phyloP scores from a whole-genome alignment of 2,329 filamentous ascomycete genomes.

The Aureobasidium melanogenum region DNA sequence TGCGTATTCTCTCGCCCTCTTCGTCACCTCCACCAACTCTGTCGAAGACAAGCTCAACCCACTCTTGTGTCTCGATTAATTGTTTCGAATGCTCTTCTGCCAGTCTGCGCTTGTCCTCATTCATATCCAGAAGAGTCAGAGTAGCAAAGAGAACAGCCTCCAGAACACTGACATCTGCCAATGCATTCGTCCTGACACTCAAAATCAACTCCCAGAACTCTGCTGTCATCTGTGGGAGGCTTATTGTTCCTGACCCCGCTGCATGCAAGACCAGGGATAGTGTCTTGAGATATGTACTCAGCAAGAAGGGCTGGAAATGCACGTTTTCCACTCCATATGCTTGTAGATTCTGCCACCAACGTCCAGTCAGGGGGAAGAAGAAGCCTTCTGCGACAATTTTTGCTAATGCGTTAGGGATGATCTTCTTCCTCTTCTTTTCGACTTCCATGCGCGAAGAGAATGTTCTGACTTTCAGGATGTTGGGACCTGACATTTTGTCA shows the following conservation, averaged over 20 bases:
- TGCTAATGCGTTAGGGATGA: conserved; percentile 69
- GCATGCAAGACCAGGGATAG: conserved; percentile 75
- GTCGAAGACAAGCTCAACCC: conserved; percentile 71
- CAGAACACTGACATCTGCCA: conserved; percentile 48
- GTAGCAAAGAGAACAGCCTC: conserved; percentile 71
- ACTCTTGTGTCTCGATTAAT: conserved; percentile 78
- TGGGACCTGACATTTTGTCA: conserved; percentile 68
- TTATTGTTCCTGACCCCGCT: conserved; percentile 67
- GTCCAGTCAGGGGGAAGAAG: conserved; percentile 77
- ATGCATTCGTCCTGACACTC: conserved; percentile 47
- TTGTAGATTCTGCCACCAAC: conserved; percentile 40
- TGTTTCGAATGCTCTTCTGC: conserved; percentile 67
- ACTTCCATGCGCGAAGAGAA: conserved; percentile 72
- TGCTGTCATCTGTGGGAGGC: conserved; percentile 68
- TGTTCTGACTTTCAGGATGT: conserved; percentile 77
- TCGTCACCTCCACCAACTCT: conserved; percentile 26
- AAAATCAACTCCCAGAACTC: conserved; percentile 82
- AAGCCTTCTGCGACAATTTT: conserved; percentile 66
- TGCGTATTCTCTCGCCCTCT: conserved; percentile 73
- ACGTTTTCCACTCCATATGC: conserved; percentile 42
- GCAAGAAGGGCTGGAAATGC: conserved; percentile 64
- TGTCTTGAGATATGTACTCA: conserved; percentile 77
- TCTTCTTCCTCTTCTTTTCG: conserved; percentile 49
- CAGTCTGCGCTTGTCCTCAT: conserved; percentile 60
- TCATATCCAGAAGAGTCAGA: conserved; percentile 73